phyloP scores from a whole-genome alignment of 2,329 filamentous ascomycete genomes.

The Fusarium chuoi region DNA sequence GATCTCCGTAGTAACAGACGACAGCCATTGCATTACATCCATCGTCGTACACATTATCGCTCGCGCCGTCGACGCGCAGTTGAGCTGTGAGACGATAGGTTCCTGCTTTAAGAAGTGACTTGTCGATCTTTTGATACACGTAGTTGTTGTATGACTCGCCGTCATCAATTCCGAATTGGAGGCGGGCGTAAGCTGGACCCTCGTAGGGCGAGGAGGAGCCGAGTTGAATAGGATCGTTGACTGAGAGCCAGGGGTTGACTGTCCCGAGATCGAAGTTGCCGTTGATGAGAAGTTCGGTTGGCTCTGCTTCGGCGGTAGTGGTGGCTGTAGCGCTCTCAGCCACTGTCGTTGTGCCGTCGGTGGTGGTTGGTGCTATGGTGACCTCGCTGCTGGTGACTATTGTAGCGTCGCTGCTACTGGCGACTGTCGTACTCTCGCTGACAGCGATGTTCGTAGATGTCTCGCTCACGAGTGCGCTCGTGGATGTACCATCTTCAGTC shows the following conservation, averaged over 20 bases:
- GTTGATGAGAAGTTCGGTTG: background rate
- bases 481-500: background rate
- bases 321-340: background rate
- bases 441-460: rapidly evolving
- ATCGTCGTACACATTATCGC: rapidly evolving
- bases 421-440: background rate
- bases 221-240: background rate
- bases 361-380: background rate
- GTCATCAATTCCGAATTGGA: background rate
- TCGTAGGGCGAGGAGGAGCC: rapidly evolving
- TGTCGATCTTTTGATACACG: background rate
- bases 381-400: rapidly evolving
- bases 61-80: rapidly evolving
- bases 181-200: background rate
- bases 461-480: background rate
- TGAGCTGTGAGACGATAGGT: rapidly evolving
- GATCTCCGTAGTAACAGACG: background rate
- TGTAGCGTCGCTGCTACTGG: background rate
- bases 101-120: background rate
- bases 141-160: background rate
- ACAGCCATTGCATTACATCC: background rate
- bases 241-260: background rate
- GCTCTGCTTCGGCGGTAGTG: background rate
- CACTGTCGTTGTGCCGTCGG: background rate
- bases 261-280: background rate